Evolutionary conservation across 2,329 filamentous ascomycete species (phyloP), one percentile per base, ranked within the genome.

Genomic region (Penicillium sp.): DNA sequence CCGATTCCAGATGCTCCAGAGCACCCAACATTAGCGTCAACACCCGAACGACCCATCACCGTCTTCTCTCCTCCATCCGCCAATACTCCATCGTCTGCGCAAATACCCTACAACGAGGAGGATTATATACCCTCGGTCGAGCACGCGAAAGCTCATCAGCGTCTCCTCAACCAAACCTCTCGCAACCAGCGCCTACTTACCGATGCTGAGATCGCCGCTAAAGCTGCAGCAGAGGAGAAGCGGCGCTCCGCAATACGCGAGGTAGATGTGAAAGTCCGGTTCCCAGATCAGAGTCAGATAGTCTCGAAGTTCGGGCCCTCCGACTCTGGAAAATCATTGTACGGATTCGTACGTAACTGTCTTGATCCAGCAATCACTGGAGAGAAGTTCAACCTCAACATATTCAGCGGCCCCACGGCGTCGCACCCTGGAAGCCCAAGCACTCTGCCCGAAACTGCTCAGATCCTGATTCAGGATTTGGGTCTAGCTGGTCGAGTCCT

Each of bases 251-350:
- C 82, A 5, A 80, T 92, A 54, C 84, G 82, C 46, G 82, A 83
- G 29, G 82, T 95, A 29, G 81, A 84, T 26, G 80, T 97, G 58
- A 90, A 89, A 59, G 82, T 96, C 45, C 87, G 92, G 24, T 92
- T 96, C 62, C 93, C 93, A 0, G 92, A 97, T 68, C 89, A 92
- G 62, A 88, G 85, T 52, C 85, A 86, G 48, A 84, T 91, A 29
- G 84, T 90, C 47, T 86, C 86, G 74, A 81, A 79, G n/a, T 85
- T 95, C 60, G 81, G 79, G 1, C 83, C 84, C 18, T 70, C 77
- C 1, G 86, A 92, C 48, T 90, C 88, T 0, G 88, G 86, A 1
- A 78, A 81, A 3, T 81, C 83, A 46, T 76, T 99, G 1, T 90
- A 97, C 72, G 76, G 79, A 13, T 90, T 88, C 58, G 89, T 96